phyloP scores from a whole-genome alignment of 2,329 filamentous ascomycete genomes.

The Paraphaeosphaeria minitans region DNA sequence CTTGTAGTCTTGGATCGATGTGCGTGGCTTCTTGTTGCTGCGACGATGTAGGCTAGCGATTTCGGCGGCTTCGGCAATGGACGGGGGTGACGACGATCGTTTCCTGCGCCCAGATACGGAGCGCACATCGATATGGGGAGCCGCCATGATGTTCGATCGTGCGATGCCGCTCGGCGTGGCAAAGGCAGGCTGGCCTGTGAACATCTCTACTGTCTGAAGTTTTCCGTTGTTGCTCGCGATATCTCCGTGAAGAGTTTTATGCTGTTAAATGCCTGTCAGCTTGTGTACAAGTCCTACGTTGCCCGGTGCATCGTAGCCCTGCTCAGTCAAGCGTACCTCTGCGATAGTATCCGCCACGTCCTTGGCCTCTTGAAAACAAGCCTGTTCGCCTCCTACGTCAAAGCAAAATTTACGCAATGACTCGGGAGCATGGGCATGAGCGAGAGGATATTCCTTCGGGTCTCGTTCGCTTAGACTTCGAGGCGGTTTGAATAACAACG shows the following conservation, averaged over 20 bases:
- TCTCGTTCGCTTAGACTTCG: conserved; percentile 75
- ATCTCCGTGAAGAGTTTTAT: conserved; percentile 51
- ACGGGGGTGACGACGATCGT: conserved; percentile 59
- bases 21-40: conserved; percentile 57
- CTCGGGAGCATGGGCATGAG: conserved; percentile 78
- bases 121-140: conserved; percentile 26
- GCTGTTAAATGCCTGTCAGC: conserved; percentile 43
- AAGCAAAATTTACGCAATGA: conserved; percentile 80
- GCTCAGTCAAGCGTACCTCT: conserved; percentile 53
- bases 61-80: conserved; percentile 60
- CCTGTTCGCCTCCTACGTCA: conserved; percentile 65
- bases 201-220: conserved; percentile 47
- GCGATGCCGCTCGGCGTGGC: conserved; percentile 47
- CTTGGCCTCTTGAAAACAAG: conserved; percentile 68
- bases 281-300: background rate
- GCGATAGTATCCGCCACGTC: conserved; percentile 59
- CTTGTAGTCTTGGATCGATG: conserved; percentile 30
- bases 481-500: conserved; percentile 77
- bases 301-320: conserved; percentile 24
- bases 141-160: conserved; percentile 30
- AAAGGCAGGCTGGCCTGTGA: conserved; percentile 49
- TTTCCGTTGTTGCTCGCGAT: conserved; percentile 55
- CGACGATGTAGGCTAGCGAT: conserved; percentile 56
- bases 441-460: conserved; percentile 87
- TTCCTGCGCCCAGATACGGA: conserved; percentile 48